Evolutionary conservation across 2,329 filamentous ascomycete genomes (phyloP), one percentile per base, ranked within the genome.

Genomic region (Hymenoscyphus fructigenus): DNA sequence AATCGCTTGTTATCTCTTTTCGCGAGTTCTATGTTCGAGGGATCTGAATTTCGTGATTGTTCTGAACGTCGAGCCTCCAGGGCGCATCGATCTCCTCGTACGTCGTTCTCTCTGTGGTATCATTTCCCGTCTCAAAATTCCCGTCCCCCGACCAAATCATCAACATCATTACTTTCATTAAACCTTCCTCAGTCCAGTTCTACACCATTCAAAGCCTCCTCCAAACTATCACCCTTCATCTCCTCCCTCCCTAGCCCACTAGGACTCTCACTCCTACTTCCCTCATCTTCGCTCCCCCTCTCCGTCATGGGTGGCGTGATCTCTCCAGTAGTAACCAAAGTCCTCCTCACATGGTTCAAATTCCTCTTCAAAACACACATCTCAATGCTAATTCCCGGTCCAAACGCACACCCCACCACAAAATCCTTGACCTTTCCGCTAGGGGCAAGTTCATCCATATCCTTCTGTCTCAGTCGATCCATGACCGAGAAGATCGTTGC

Each of bases 401-500:
- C 89, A 72, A 91, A 91, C 1, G 88, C 88, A 68, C 87, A 88
- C 1, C 85, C 88, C 1, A 91, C 82, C 5, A 91, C 82, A 64
- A 86, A 84, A 57, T 90, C 85, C 41, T 82, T 81, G 70, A 61
- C 77, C 76, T 77, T 78, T 1, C 82, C 83, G 1, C 75, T 80
- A 0, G 84, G 84, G 0, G 84, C 83, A 7, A 84, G 60, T 3
- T 78, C 79, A 65, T 88, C 85, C 85, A 88, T 88, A 10, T 87
- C 84, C 70, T 85, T 85, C 26, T 78, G 74, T 5, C 88, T 79
- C 69, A 91, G 70, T 14, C 83, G 80, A 68, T 91, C 81, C 75
- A 91, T 78, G 0, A 92, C 88, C 67, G 85, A 86, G 69, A 90
- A 85, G 14, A 91, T 86, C 2, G 88, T 90, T 9, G 89, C 86